Conservation (phyloP, 495 filamentous ascomycete species). For the Chaetomium fimeti region DNA sequence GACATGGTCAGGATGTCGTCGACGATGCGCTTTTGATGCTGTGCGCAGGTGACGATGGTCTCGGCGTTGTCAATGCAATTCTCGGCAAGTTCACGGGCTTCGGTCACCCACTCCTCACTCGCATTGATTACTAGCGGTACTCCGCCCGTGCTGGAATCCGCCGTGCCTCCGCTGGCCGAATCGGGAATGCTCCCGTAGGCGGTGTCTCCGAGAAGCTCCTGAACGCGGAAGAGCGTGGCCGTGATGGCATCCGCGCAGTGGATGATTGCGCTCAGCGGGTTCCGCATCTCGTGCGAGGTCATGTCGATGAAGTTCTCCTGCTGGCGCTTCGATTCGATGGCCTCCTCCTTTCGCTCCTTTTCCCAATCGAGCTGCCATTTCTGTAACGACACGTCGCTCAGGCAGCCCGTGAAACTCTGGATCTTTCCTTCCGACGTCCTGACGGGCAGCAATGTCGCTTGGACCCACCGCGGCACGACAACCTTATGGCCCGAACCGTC, state of each 20-base stretch:
- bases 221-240: constrained; percentile 33
- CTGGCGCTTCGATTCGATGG: constrained; percentile 44
- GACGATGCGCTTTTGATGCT: constrained; percentile 77
- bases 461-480: constrained; percentile 35
- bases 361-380: constrained; percentile 42
- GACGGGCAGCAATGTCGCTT: constrained; percentile 42
- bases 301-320: constrained; percentile 78
- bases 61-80: constrained; percentile 66
- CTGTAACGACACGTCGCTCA: constrained; percentile 42
- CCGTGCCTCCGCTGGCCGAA: background rate
- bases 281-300: constrained; percentile 74
- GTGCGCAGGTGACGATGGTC: constrained; percentile 71
- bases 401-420: constrained; percentile 39
- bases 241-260: constrained; percentile 62
- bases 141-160: background rate
- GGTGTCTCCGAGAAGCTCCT: constrained; percentile 30
- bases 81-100: constrained; percentile 43
- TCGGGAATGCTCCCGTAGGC: constrained; percentile 4
- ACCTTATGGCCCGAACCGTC: constrained; percentile 35
- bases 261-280: constrained; percentile 69
- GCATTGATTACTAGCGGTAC: background rate
- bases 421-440: constrained; percentile 33
- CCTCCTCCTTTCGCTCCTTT: constrained; percentile 44
- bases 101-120: constrained; percentile 21
- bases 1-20: constrained; percentile 77